These are phyloP conservation scores for Nemania abortiva DNA, from an alignment of 2,329 filamentous ascomycete species.

Conservation along the genomic window DNA sequence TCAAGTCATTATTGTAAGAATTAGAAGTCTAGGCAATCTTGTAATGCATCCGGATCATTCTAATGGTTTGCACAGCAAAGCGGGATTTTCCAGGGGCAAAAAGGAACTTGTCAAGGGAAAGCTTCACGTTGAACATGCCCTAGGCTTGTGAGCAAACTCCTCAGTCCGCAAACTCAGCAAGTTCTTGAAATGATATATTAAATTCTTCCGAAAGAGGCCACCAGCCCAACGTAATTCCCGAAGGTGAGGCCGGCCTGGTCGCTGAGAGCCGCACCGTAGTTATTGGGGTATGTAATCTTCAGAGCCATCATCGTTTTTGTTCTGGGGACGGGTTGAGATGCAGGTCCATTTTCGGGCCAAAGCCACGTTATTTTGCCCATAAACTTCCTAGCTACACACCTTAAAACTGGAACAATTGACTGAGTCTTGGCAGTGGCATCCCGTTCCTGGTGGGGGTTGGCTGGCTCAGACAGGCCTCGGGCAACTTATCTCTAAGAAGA, in stretches of 20 bases:
- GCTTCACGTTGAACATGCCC: constrained; percentile 38
- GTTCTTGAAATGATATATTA: constrained; percentile 14
- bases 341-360: neutral
- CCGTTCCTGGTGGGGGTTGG: constrained; percentile 38
- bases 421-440: constrained; percentile 35
- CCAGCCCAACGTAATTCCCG: constrained; percentile 38
- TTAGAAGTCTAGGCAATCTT: neutral
- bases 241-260: constrained; percentile 34
- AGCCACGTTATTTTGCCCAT: neutral
- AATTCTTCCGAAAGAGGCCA: constrained; percentile 32
- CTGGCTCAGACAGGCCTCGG: constrained; percentile 38
- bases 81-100: constrained; percentile 32
- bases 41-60: constrained; percentile 3
- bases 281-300: constrained; percentile 27
- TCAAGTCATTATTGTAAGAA: constrained; percentile 38
- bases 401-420: neutral
- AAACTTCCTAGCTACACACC: neutral
- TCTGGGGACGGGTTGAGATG: neutral
- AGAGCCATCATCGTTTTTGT: neutral
- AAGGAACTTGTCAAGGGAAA: constrained; percentile 39
- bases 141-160: constrained; percentile 39
- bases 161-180: neutral
- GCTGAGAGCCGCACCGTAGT: constrained; percentile 29
- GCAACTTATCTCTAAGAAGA: constrained; percentile 37
- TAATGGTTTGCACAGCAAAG: constrained; percentile 38